Conservation (phyloP, 1,284 basidiomycete species). For the Quambalaria eucalypti region DNA sequence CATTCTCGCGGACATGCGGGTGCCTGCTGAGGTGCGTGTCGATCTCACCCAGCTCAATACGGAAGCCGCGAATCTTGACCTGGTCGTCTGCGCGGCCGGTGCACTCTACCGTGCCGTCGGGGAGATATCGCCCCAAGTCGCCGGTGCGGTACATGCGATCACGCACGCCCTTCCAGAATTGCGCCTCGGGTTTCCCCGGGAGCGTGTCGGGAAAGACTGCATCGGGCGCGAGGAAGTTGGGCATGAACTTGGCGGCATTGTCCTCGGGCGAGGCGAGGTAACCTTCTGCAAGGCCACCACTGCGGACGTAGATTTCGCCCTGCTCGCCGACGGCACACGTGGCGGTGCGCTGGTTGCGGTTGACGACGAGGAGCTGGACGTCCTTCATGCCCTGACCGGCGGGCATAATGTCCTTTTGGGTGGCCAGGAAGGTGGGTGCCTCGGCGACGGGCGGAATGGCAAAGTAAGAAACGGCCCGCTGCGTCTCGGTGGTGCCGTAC, state of each 20-base stretch:
- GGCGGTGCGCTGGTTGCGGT: slow-evolving; percentile 76
- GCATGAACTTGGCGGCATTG: slow-evolving; percentile 57
- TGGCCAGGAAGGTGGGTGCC: slow-evolving; percentile 81
- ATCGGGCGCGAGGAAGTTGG: slow-evolving; percentile 42
- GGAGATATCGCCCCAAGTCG: slow-evolving; percentile 87
- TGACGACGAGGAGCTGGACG: slow-evolving; percentile 93
- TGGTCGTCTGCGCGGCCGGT: slow-evolving; percentile 97
- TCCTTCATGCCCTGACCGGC: slow-evolving; percentile 96
- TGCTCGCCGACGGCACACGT: slow-evolving; percentile 93
- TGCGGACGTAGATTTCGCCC: slow-evolving; percentile 96
- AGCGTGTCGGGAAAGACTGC: slow-evolving; percentile 34
- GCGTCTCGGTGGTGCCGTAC: slow-evolving; percentile 99
- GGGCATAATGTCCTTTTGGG: slow-evolving; percentile 96
- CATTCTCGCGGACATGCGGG: slow-evolving; percentile 86
- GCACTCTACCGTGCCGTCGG: slow-evolving; percentile 90
- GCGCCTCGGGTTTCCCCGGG: slow-evolving; percentile 30
- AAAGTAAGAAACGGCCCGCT: slow-evolving; percentile 96
- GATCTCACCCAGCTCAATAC: slow-evolving; percentile 97
- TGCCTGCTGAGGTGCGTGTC: slow-evolving; percentile 93
- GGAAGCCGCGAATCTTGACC: slow-evolving; percentile 98
- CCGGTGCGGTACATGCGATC: slow-evolving; percentile 98
- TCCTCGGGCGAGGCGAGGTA: slow-evolving; percentile 74
- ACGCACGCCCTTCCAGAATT: slow-evolving; percentile 83
- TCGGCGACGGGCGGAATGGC: slow-evolving; percentile 75
- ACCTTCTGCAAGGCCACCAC: slow-evolving; percentile 88